Evolutionary conservation across 1,139 yeast species (phyloP).

Genomic region (Hemisphaericaspora xylofermentans): DNA sequence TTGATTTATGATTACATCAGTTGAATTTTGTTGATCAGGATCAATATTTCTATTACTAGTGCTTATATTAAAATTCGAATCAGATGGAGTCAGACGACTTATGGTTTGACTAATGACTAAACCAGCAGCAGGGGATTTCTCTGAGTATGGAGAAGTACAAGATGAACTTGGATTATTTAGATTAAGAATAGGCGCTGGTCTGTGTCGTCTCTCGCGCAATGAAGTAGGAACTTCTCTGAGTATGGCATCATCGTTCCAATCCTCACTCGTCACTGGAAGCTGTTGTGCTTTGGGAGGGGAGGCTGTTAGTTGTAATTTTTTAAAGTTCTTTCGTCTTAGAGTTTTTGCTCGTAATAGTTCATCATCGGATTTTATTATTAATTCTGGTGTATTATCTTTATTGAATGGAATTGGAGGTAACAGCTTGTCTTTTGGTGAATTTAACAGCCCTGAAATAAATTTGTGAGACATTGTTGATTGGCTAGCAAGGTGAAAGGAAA

Average conservation of each 20-base stretch:
- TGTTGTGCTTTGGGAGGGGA: conserved; percentile 9
- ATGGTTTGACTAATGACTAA: conserved; percentile 11
- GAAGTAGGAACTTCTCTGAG: conserved; percentile 14
- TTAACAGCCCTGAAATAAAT: conserved; percentile 28
- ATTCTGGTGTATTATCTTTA: conserved; percentile 3
- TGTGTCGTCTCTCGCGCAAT: conserved; percentile 17
- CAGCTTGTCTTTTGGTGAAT: conserved; percentile 33
- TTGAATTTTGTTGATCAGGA: conserved; percentile 28
- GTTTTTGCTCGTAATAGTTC: conserved; percentile 52
- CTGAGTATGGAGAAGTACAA: conserved; percentile 3
- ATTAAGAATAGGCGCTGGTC: conserved; percentile 28
- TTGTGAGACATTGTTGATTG: conserved; percentile 10
- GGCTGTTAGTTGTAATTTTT: conserved; percentile 58
- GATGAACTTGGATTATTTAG: conserved; percentile 12
- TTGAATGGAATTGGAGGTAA: conserved; percentile 39
- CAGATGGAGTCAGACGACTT: conserved; percentile 10
- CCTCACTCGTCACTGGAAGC: background rate
- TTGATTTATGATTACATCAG: conserved; percentile 28
- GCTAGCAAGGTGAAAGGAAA: too few relatives aligned
- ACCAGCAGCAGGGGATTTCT: conserved; percentile 8
- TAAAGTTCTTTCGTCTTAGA: conserved; percentile 70
- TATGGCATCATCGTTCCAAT: conserved; percentile 9
- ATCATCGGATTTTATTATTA: conserved; percentile 13
- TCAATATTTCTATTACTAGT: conserved; percentile 28
- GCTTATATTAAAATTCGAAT: conserved; percentile 16